Percentiles rank a stretch among this genome's conserved stretches.
Conservation (phyloP, 2,329 filamentous ascomycete genomes). For the Ophiostoma montium region DNA sequence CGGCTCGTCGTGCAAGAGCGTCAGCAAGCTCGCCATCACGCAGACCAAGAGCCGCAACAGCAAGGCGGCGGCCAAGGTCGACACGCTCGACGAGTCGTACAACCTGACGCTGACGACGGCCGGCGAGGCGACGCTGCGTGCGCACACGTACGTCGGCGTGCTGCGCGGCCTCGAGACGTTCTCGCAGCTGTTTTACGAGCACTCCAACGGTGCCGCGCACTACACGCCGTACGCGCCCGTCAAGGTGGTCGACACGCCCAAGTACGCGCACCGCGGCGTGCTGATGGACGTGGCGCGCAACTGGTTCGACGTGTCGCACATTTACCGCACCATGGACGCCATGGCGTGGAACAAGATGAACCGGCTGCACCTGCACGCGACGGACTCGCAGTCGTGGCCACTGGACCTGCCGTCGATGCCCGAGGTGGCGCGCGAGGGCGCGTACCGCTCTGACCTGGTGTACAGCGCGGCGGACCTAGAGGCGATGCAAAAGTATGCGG, state of each 20-base stretch:
- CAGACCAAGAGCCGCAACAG: constrained; percentile 30
- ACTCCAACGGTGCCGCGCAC: constrained; percentile 39
- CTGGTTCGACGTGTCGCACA: constrained; percentile 52
- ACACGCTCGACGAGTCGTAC: constrained; percentile 64
- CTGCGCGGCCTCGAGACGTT: constrained; percentile 64
- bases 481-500: constrained; percentile 55
- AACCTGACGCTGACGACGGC: constrained; percentile 42
- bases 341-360: constrained; percentile 73
- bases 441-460: constrained; percentile 51
- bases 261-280: constrained; percentile 63
- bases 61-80: constrained; percentile 30
- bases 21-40: constrained; percentile 47
- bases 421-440: constrained; percentile 55
- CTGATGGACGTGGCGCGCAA: constrained; percentile 66
- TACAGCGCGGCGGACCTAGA: constrained; percentile 54
- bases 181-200: constrained; percentile 64
- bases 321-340: constrained; percentile 64
- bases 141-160: constrained; percentile 53
- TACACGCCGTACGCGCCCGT: constrained; percentile 64
- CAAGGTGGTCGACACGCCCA: constrained; percentile 55
- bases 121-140: constrained; percentile 48
- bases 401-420: constrained; percentile 66
- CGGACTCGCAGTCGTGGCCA: constrained; percentile 76
- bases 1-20: constrained; percentile 14
- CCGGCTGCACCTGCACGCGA: constrained; percentile 65